A percentile compares a stretch with the other conserved stretches of the same genome.
Conservation (phyloP, 805 yeast genomes). For the Barnettozyma californica region DNA sequence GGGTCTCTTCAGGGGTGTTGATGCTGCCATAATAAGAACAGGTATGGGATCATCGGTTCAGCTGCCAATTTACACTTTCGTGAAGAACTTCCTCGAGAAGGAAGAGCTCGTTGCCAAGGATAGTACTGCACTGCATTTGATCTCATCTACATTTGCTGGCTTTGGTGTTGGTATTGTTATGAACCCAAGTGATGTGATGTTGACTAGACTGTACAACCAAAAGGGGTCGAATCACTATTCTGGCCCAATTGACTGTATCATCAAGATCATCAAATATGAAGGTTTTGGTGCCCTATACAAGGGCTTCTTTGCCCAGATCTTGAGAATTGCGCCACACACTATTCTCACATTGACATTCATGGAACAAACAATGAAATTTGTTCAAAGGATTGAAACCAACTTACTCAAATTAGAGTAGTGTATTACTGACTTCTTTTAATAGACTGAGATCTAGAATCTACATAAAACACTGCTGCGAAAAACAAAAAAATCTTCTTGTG, state of each 20-base stretch:
- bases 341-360: constrained; percentile 83
- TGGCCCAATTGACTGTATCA: constrained; percentile 85
- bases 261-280: constrained; percentile 76
- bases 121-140: constrained; percentile 66
- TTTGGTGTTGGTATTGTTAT: constrained; percentile 89
- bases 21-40: constrained; percentile 90
- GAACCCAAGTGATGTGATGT: constrained; percentile 96
- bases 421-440: neutral
- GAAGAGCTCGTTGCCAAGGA: constrained; percentile 27
- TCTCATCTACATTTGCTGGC: constrained; percentile 76
- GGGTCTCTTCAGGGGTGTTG: constrained; percentile 87
- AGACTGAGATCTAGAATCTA: neutral
- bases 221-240: constrained; percentile 71
- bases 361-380: constrained; percentile 86
- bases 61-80: constrained; percentile 80
- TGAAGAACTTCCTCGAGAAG: constrained; percentile 54
- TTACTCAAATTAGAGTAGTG: constrained; percentile 2
- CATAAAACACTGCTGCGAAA: neutral
- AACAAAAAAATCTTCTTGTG: no score
- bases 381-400: constrained; percentile 30
- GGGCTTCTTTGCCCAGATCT: constrained; percentile 89
- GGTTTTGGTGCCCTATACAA: constrained; percentile 88
- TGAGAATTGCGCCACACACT: constrained; percentile 94
- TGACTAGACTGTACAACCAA: constrained; percentile 94
- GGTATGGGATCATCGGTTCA: constrained; percentile 96